Evolutionary conservation across 164 flowering plant species (phyloP).

Genomic region (Berberis thunbergii): DNA sequence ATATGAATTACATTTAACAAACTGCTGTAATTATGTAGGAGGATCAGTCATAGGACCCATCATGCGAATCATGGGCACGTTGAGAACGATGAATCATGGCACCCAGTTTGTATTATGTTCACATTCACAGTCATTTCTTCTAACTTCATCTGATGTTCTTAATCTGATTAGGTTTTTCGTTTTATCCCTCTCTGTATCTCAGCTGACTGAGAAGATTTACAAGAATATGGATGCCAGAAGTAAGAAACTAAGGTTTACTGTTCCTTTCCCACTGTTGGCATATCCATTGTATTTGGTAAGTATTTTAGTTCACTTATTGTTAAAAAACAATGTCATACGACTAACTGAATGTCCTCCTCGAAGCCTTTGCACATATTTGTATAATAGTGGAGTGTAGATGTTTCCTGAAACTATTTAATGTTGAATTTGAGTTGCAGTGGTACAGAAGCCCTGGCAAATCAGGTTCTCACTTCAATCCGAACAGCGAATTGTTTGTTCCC

Average conservation of each 20-base stretch:
- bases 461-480: constrained; percentile 88
- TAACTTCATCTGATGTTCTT: neutral
- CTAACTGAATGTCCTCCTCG: no score
- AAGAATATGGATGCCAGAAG: constrained; percentile 40
- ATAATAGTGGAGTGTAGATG: no score
- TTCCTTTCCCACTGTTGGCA: constrained; percentile 78
- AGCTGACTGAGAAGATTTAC: constrained; percentile 62
- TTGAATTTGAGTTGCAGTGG: constrained; percentile 41
- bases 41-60: constrained; percentile 84
- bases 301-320: constrained; percentile 1
- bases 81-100: constrained; percentile 88
- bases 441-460: constrained; percentile 80
- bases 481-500: constrained; percentile 64
- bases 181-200: constrained; percentile 7
- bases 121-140: neutral
- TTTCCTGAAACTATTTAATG: neutral
- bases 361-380: no score
- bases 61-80: constrained; percentile 86
- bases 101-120: constrained; percentile 41
- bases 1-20: no score
- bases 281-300: constrained; percentile 74
- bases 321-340: neutral
- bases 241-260: constrained; percentile 39
- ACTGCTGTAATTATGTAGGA: constrained; percentile 30
- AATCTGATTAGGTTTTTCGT: neutral